A percentile compares a stretch with the other conserved stretches of the same genome.
Conservation (phyloP, 768 basidiomycete genomes). For the Xerocomus potaroensis region DNA sequence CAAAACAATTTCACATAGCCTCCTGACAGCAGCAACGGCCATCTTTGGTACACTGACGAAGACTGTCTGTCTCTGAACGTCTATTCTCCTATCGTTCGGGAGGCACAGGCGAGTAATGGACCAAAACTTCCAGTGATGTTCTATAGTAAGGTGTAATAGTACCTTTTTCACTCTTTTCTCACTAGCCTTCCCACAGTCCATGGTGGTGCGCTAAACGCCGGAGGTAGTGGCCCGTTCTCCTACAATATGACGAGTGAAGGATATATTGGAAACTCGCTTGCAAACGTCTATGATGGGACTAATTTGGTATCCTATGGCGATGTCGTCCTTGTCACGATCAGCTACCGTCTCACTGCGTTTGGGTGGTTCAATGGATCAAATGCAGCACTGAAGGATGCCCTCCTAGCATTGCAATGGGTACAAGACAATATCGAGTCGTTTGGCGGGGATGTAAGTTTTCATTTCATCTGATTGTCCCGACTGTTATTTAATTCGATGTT, state of each 20-base stretch:
- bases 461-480: background rate
- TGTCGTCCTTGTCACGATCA: slow-evolving; percentile 22
- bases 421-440: slow-evolving; percentile 33
- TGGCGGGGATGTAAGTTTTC: slow-evolving; percentile 31
- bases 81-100: slow-evolving; percentile 9
- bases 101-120: background rate
- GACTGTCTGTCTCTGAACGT: slow-evolving; percentile 22
- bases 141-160: slow-evolving; percentile 1
- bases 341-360: slow-evolving; percentile 18
- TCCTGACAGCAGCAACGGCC: slow-evolving; percentile 12
- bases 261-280: slow-evolving; percentile 15
- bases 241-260: slow-evolving; percentile 20
- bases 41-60: slow-evolving; percentile 5
- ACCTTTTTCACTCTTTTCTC: background rate
- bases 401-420: slow-evolving; percentile 35
- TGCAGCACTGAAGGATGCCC: slow-evolving; percentile 28
- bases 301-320: slow-evolving; percentile 25
- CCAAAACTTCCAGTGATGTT: slow-evolving; percentile 22
- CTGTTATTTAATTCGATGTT: background rate
- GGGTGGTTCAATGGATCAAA: slow-evolving; percentile 27
- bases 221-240: slow-evolving; percentile 15
- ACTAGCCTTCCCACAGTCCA: slow-evolving; percentile 10
- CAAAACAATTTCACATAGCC: slow-evolving; percentile 1
- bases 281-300: slow-evolving; percentile 22
- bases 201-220: slow-evolving; percentile 15